A percentile compares a stretch with the other conserved stretches of the same genome.
phyloP scores from a whole-genome alignment of 805 yeast genomes.

The Isabelozyma pseudorhagii region DNA sequence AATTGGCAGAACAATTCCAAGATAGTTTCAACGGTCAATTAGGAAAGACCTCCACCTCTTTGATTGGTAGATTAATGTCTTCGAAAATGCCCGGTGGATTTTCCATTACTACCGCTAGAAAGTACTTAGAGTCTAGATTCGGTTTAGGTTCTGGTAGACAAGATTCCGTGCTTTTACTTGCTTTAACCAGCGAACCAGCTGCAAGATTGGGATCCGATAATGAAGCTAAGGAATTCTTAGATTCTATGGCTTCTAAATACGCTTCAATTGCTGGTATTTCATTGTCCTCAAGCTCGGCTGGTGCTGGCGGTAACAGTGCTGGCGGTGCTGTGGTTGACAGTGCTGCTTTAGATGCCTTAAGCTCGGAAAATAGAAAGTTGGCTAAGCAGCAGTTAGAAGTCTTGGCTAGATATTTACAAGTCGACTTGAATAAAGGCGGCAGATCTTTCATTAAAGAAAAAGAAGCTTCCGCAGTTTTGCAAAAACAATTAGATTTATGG shows the following conservation, averaged over 20 bases:
- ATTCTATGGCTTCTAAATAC: constrained; percentile 75
- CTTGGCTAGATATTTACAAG: constrained; percentile 89
- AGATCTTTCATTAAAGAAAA: constrained; percentile 78
- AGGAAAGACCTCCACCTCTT: constrained; percentile 90
- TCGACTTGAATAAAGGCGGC: constrained; percentile 89
- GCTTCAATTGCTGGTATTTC: constrained; percentile 81
- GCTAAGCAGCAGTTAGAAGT: constrained; percentile 85
- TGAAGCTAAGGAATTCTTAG: constrained; percentile 90
- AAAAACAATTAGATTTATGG: constrained; percentile 89
- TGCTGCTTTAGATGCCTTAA: constrained; percentile 86
- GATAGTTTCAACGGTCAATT: constrained; percentile 83
- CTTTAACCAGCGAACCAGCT: constrained; percentile 88
- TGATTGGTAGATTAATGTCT: constrained; percentile 86
- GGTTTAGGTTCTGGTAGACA: constrained; percentile 94
- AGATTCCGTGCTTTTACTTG: constrained; percentile 80
- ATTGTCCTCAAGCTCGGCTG: constrained; percentile 62
- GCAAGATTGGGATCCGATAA: constrained; percentile 79
- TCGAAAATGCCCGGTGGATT: constrained; percentile 99
- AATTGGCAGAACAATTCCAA: constrained; percentile 93
- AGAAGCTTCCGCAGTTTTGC: constrained; percentile 79
- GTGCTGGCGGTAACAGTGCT: constrained; percentile 55
- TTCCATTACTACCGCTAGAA: constrained; percentile 86
- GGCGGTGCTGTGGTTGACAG: constrained; percentile 91
- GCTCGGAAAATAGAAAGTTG: constrained; percentile 64
- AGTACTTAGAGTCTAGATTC: constrained; percentile 87